phyloP scores from a whole-genome alignment of 1,139 yeast genomes.

The Barnettozyma hawaiiensis region DNA sequence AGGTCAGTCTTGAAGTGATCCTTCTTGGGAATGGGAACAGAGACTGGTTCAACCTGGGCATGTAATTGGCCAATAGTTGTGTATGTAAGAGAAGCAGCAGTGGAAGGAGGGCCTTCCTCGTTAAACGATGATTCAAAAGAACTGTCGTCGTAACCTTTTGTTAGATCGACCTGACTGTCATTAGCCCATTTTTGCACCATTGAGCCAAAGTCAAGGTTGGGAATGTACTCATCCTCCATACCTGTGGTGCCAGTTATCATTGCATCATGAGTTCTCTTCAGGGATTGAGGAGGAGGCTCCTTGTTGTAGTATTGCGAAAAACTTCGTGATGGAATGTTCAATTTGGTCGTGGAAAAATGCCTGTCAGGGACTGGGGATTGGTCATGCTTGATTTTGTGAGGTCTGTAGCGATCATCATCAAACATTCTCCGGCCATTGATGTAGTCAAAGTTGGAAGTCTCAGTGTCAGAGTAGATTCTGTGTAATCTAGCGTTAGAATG shows the following conservation, averaged over 20 bases:
- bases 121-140: slow-evolving; percentile 13
- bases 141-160: slow-evolving; percentile 7
- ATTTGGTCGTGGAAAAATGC: slow-evolving; percentile 6
- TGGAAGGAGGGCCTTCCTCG: slow-evolving; percentile 11
- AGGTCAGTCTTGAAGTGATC: slow-evolving; percentile 6
- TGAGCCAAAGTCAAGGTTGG: slow-evolving; percentile 49
- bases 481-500: slow-evolving; percentile 14
- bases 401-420: slow-evolving; percentile 44
- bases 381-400: slow-evolving; percentile 16
- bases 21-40: slow-evolving; percentile 18
- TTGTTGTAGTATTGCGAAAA: slow-evolving; percentile 4
- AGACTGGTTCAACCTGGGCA: slow-evolving; percentile 22
- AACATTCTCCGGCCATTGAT: slow-evolving; percentile 45
- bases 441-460: slow-evolving; percentile 45
- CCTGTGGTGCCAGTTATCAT: slow-evolving; percentile 31
- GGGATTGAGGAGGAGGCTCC: not conserved
- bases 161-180: slow-evolving; percentile 7
- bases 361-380: slow-evolving; percentile 5
- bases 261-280: slow-evolving; percentile 7
- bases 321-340: slow-evolving; percentile 7
- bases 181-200: slow-evolving; percentile 28
- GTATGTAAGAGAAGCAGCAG: slow-evolving; percentile 9
- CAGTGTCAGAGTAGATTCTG: slow-evolving; percentile 48
- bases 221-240: slow-evolving; percentile 67
- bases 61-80: slow-evolving; percentile 21